Evolutionary conservation across 1,284 basidiomycete species (phyloP), one percentile per base, ranked within the genome.

Genomic region (Phellopilus nigrolimitatus): DNA sequence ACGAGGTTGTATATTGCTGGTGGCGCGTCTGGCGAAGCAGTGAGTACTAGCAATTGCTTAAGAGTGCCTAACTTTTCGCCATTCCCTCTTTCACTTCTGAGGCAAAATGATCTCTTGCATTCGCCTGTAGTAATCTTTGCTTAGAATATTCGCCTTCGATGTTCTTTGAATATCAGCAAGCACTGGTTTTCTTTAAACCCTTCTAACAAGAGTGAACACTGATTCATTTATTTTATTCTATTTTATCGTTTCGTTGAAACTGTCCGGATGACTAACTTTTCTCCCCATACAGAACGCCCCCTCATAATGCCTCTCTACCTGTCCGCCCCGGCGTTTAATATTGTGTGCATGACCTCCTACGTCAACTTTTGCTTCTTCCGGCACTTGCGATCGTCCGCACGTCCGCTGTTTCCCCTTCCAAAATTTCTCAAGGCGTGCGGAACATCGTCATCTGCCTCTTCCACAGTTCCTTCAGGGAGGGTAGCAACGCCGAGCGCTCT

Each of bases 321-420:
- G 47, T 92, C 89, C 1, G 74, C 88, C 1, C 73, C 88, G 4
- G 88, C 80, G 3, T 84, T 81, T 68, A 84, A 80, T 61, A 72
- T 84, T 52, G 83, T 80, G 24, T 79, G 79, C 33, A 79, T 93
- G 70, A 75, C 80, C 2, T 91, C 88, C 7, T 93, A 84, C 68
- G 77, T 78, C 51, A 82, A 84, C 67, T 93, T 91, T 65, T 86
- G 82, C 66, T 92, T 93, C 70, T 71, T 94, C 58, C 78, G 82
- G 53, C 78, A 91, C 65, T 72, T 91, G 58, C 84, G 89, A 38
- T 71, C 72, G 54, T 79, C 81, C 8, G 83, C 88, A n/a, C 82
- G 78, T 65, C 59, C 63, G 12, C 64, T 30, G 15, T 46, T 55
- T 15, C 43, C 46, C 24, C 36, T 47, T 19, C 49, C 42, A 37